Evolutionary conservation across 129 eudicot species (phyloP), one percentile per base, ranked within the genome.

Genomic region (Silybum marianum): DNA sequence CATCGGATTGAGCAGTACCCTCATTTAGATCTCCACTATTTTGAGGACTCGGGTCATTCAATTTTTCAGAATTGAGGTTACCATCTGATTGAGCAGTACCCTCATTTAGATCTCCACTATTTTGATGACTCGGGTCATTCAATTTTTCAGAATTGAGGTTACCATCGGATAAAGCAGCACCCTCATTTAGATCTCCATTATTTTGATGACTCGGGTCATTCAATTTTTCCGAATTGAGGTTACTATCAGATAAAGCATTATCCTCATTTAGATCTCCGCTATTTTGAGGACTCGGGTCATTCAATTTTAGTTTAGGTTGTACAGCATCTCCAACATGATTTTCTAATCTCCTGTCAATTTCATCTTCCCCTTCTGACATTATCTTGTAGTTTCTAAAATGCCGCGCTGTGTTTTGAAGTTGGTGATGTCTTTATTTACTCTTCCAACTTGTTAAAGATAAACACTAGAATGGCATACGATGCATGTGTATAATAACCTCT

Each of bases 341-440:
- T 77, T 84, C 87, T 51, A 44, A 26, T 28, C 69, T 63, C 74
- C 28, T 83, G 21, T 78, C 77, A 80, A 66, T 76, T 21, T 77
- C 90, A 78, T 42, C 84, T 86, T 86, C 87, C 72, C 75, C 86
- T 25, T 40, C 73, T 8, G 93, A 87, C 95, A 91, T 90, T 83
- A 42, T 77, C 38, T 48, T 67, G 83, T 73, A 72, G 54, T 76
- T 74, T 76, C 81, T 83, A 74, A 58, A 72, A 34, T 22, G 42
- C 22, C 58, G 72, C 21, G 18, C 46, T 77, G 23, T 63, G 62
- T 26, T 42, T 69, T 81, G 23, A 26, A 40, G 22, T 23, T 67
- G 71, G 54, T 38, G 80, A 74, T 73, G 4, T 16, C n/a, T 28
- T 83, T 67, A 23, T 75, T 79, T 83, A 74, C 75, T 74, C 62